Evolutionary conservation across 371 early-diverging fungal species (phyloP).

Genomic region (Mortierella sp.): DNA sequence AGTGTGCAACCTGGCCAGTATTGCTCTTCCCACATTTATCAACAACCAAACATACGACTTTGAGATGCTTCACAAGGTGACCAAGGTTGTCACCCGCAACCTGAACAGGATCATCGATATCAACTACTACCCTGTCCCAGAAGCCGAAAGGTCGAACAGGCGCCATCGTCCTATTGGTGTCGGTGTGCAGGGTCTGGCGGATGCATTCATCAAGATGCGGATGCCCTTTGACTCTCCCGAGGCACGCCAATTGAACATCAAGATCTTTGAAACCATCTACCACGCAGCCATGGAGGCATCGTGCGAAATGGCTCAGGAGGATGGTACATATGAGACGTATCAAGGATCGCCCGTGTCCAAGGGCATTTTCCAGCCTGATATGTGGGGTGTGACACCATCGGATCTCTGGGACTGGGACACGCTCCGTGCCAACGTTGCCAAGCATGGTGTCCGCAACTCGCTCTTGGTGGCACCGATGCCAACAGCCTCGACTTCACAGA

Average conservation of each 20-base stretch:
- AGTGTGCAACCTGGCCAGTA: slow-evolving; percentile 99
- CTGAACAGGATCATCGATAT: slow-evolving; percentile 98
- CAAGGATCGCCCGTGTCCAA: slow-evolving; percentile 93
- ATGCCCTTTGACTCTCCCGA: slow-evolving; percentile 96
- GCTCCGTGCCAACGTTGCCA: slow-evolving; percentile 83
- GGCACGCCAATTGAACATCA: slow-evolving; percentile 89
- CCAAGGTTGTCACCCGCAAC: slow-evolving; percentile 92
- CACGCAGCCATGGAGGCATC: slow-evolving; percentile 97
- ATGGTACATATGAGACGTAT: slow-evolving; percentile 94
- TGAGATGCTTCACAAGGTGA: slow-evolving; percentile 77
- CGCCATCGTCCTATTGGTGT: slow-evolving; percentile 98
- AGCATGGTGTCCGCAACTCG: slow-evolving; percentile 97
- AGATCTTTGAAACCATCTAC: slow-evolving; percentile 99
- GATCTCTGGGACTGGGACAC: slow-evolving; percentile 94
- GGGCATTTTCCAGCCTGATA: slow-evolving; percentile 97
- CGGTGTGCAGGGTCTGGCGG: slow-evolving; percentile 99
- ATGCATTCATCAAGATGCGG: slow-evolving; percentile 96
- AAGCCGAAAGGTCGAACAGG: slow-evolving; percentile 91
- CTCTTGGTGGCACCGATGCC: slow-evolving; percentile 99
- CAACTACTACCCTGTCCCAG: slow-evolving; percentile 98
- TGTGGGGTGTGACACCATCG: slow-evolving; percentile 88
- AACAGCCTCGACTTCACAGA: slow-evolving; percentile 99
- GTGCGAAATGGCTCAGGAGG: slow-evolving; percentile 87
- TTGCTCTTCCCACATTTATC: slow-evolving; percentile 97
- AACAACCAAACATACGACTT: slow-evolving; percentile 78